Percentiles rank a stretch among this genome's conserved stretches.
phyloP scores from a whole-genome alignment of 352 stramenopile genomes.

The Globisporangium iwayamae region DNA sequence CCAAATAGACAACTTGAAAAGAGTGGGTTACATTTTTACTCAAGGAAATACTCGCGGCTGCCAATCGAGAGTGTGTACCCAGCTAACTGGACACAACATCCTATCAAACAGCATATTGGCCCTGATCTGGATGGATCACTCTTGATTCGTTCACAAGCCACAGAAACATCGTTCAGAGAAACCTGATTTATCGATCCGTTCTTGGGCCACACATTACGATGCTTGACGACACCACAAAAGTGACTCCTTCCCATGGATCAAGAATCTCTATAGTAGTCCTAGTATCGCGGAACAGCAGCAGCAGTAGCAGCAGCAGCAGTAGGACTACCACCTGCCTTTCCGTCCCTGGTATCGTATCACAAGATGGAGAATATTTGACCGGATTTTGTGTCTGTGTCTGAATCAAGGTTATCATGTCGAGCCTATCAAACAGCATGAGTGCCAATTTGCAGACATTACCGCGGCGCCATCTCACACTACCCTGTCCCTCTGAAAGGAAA shows the following conservation, averaged over 20 bases:
- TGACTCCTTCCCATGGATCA: background rate
- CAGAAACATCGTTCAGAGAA: background rate
- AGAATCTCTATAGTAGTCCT: background rate
- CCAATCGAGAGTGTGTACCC: background rate
- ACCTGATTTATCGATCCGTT: background rate
- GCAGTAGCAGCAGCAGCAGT: background rate
- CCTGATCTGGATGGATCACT: background rate
- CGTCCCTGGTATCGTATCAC: background rate
- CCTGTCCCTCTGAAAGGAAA: background rate
- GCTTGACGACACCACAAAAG: background rate
- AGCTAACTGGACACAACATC: background rate
- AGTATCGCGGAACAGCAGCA: no score
- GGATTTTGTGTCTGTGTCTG: background rate
- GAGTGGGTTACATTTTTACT: background rate
- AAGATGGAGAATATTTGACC: background rate
- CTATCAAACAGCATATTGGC: background rate
- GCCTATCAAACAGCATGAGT: constrained; percentile 1
- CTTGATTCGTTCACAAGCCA: background rate
- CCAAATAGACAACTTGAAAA: background rate
- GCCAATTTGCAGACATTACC: background rate
- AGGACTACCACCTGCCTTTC: background rate
- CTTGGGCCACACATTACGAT: background rate
- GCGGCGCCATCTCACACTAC: background rate
- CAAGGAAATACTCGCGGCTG: background rate
- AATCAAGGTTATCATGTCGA: background rate